Base-by-base conservation (phyloP, 805 yeast genomes). In the Starmera amethionina region DNA sequence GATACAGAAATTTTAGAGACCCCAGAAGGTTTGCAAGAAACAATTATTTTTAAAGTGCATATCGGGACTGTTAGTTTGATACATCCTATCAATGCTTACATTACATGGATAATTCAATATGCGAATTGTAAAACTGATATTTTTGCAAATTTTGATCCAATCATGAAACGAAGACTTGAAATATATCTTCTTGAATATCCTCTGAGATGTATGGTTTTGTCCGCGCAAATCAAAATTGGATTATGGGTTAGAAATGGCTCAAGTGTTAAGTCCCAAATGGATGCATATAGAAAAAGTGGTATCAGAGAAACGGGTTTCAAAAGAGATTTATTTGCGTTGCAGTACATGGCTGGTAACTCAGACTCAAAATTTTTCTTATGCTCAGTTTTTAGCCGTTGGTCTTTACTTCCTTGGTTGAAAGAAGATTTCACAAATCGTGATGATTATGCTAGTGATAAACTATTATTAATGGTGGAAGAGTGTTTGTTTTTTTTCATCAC, bases 211-310 rank as follows among this genome's bases (percentile, higher is more conserved):
- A 54, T 87, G 27, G 96, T 85, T 0, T 59, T 85, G 8, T 60
- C 86, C 47, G 77, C 96, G 0, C 97, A 93, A 52, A 83, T 90
- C 8, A 81, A 85, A 44, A 78, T 83, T 0, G 96, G 96, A 0
- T 73, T 82, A 42, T 90, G 97, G 97, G 96, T 90, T 0, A 73
- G 97, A 52, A 90, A 90, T 59, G 98, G 98, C 0, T 72, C 76
- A 43, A 81, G 89, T 33, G 78, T 87, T 5, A 70, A 82, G 33
- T 77, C 79, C 22, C 97, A 90, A 54, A 69, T 83, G 46, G 82
- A 79, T 48, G 77, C 88, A 42, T 90, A 90, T 56, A 73, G 82
- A 32, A 80, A 76, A 43, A 73, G 88, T 11, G 83, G 87, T 4
- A 68, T 89, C 38, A 67, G 97, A 40, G 97, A 89, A 46, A 75